Base-by-base conservation (phyloP, 495 filamentous ascomycete genomes). In the Podospora comata region DNA sequence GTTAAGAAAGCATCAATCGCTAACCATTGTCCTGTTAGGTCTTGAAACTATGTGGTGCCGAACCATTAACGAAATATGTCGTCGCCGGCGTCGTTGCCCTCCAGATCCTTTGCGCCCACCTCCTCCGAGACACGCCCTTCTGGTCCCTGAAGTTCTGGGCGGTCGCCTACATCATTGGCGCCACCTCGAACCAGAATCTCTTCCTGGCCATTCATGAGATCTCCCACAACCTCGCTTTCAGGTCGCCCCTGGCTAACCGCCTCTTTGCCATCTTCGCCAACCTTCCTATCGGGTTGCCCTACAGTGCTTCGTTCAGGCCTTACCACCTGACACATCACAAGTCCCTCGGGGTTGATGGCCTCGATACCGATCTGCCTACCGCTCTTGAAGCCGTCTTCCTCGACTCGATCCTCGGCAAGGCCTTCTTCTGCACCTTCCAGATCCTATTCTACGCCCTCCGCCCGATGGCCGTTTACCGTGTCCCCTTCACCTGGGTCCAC, bases 301-400 rank as follows among this genome's bases (percentile, higher is more conserved):
- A 99, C 73, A 96, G 92, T 78, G 96, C 96, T 72, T 92, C 94
- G 4, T 99, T 99, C 82, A 84, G 96, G 88, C 95, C 95, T 19
- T 99, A 99, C 85, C 95, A 99, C 80, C 88, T 99, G 16, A 99
- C 94, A 4, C 96, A 99, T 81, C 96, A 99, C 86, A 99, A 99
- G 80, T 95, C 93, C 60, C 91, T 99, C 66, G 96, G 96, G 71
- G 94, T 99, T 56, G 91, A 95, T 70, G 96, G 96, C 60, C 88
- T 98, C 59, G 96, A 99, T 80, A 96, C 94, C 63, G 96, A 99
- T 73, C 89, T 99, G 3, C 96, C 96, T 11, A 98, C 96, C 32
- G 86, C 91, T 68, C 78, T 96, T 57, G 96, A 99, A 82, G 96
- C 93, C 72, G 78, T 97, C 77, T 90, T 98, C 79, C 90, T 99